phyloP scores from a whole-genome alignment of 306 rosid species.

The Glycine latifolia region DNA sequence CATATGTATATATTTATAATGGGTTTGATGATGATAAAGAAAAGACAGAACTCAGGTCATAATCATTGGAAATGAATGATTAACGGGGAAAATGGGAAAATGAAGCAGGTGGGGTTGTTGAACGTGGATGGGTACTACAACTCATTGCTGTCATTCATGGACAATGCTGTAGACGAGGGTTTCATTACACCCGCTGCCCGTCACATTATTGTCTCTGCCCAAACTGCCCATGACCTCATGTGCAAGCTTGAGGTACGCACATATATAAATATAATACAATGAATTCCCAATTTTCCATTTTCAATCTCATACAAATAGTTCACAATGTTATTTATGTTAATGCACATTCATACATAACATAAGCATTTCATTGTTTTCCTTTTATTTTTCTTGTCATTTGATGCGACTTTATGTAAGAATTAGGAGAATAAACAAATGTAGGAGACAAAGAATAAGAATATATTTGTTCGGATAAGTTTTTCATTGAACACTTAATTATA shows the following conservation, averaged over 20 bases:
- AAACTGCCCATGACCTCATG: slow-evolving; percentile 88
- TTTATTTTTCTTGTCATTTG: no score
- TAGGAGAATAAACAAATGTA: no score
- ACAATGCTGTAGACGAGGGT: slow-evolving; percentile 91
- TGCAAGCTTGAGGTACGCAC: slow-evolving; percentile 81
- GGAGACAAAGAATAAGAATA: no score
- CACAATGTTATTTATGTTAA: no score
- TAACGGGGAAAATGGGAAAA: neutral
- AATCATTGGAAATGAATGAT: neutral
- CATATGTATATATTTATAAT: neutral
- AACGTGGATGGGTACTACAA: slow-evolving; percentile 96
- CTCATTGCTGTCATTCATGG: slow-evolving; percentile 84
- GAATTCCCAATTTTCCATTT: neutral
- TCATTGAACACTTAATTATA: no score
- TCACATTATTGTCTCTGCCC: slow-evolving; percentile 95
- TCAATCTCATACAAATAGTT: no score
- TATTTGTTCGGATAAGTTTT: no score
- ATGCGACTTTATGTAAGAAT: no score
- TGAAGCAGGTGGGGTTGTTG: slow-evolving; percentile 81
- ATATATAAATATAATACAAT: no score
- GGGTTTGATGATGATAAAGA: neutral
- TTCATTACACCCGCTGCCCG: slow-evolving; percentile 91
- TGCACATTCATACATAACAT: no score
- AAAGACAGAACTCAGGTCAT: neutral
- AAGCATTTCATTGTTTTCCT: no score